Evolutionary conservation across 164 flowering plant species (phyloP), one percentile per base, ranked within the genome.

Genomic region (Sedum album): DNA sequence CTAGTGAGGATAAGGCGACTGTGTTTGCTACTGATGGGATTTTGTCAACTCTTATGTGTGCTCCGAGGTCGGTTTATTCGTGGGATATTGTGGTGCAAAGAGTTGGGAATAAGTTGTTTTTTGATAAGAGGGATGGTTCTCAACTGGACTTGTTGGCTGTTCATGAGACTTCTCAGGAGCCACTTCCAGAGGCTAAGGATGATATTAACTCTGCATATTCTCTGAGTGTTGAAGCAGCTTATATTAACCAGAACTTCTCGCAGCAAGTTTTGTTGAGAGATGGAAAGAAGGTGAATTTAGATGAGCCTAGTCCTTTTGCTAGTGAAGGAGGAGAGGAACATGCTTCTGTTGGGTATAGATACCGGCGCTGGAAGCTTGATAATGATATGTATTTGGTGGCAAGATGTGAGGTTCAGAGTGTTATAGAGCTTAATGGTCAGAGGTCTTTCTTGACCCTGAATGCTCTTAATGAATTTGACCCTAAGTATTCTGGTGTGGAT

Each of bases 81-180:
- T 91, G 98, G 98, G 98, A 94, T 71, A 94, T 94, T 74, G 98
- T 94, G 60, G 74, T 94, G 74, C 96, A 94, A 75, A 76, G 95
- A 9, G 98, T 91, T 69, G 98, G 98, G 68, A 94, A 91, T 75
- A 94, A 94, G 80, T 73, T 94, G 49, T 94, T 94, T 73, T 88
- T 94, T 31, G 98, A 91, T 76, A 94, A 94, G 79, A 76, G 97
- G 25, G 98, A 94, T 66, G 97, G 97, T 10, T 91, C 98, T 10
- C 97, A 94, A 83, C 76, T 94, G 8, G 98, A 91, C 76, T 79
- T 94, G 74, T 78, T 91, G 14, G 76, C 96, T 1, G 96, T 88
- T 11, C 91, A 91, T 60, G 96, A 94, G 82, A 94, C 98, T 0
- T 86, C 90, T 0, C 97, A 91, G 83, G 98, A 94, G 74, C 98